phyloP scores from a whole-genome alignment of 495 filamentous ascomycete species.

The Lichina pygmaea region DNA sequence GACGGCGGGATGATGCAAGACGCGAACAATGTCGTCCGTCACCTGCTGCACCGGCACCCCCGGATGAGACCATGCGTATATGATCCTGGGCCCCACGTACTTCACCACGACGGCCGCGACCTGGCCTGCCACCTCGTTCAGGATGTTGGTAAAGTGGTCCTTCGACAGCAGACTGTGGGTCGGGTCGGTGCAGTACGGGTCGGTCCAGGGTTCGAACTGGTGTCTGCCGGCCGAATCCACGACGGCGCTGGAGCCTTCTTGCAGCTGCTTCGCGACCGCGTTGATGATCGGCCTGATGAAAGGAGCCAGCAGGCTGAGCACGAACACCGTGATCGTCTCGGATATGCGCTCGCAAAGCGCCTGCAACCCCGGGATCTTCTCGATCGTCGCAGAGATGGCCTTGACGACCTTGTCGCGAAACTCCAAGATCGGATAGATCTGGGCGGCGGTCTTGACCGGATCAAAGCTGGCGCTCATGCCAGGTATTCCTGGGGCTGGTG shows the following conservation, averaged over 20 bases:
- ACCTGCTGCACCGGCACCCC: conserved; percentile 2
- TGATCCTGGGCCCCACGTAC: conserved; percentile 3
- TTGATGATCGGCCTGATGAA: conserved; percentile 79
- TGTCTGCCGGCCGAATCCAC: conserved; percentile 56
- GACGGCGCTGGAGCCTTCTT: conserved; percentile 55
- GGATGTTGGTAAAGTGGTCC: conserved; percentile 30
- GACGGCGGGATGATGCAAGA: conserved; percentile 3
- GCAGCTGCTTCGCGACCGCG: conserved; percentile 54
- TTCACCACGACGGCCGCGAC: conserved; percentile 2
- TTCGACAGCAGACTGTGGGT: conserved; percentile 90
- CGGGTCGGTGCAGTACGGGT: conserved; percentile 63
- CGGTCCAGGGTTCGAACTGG: conserved; percentile 78
- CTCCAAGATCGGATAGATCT: conserved; percentile 83
- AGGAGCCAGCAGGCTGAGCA: conserved; percentile 70
- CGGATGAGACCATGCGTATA: conserved; percentile 3
- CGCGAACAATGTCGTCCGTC: conserved; percentile 1
- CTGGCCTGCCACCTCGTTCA: conserved; percentile 4
- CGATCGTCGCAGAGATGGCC: conserved; percentile 53
- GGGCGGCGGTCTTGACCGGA: conserved; percentile 46
- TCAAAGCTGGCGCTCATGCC: conserved; percentile 57
- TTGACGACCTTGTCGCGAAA: conserved; percentile 87
- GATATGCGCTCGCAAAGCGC: conserved; percentile 67
- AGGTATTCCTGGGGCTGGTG: conserved; percentile 27
- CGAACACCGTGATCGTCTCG: conserved; percentile 70
- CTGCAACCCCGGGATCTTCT: conserved; percentile 79